phyloP scores from a whole-genome alignment of 2,329 filamentous ascomycete genomes.

The Leptodontidium sp. region DNA sequence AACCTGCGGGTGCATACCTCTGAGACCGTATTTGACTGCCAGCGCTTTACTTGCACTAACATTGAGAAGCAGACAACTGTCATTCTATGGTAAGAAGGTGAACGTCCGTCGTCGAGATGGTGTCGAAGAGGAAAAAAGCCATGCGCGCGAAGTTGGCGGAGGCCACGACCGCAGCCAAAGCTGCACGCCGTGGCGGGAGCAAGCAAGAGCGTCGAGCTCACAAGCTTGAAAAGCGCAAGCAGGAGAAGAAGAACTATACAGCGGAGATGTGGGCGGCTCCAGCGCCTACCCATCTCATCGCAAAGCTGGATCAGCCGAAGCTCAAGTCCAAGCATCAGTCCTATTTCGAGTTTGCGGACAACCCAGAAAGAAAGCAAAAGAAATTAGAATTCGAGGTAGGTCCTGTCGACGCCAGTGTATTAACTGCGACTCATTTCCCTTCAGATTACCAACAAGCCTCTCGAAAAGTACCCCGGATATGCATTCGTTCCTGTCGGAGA shows the following conservation, averaged over 20 bases:
- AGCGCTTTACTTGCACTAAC: conserved; percentile 37
- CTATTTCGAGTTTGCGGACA: conserved; percentile 71
- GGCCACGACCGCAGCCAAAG: conserved; percentile 18
- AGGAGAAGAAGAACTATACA: conserved; percentile 41
- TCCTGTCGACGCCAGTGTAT: conserved; percentile 11
- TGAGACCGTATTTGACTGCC: conserved; percentile 30
- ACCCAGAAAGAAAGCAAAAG: conserved; percentile 66
- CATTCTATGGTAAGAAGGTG: conserved; percentile 19
- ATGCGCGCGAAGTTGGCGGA: conserved; percentile 16
- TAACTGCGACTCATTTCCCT: conserved; percentile 28
- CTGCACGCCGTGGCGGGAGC: conserved; percentile 13
- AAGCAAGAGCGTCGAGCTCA: conserved; percentile 40
- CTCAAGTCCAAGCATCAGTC: conserved; percentile 62
- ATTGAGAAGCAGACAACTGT: conserved; percentile 26
- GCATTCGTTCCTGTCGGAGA: conserved; percentile 70
- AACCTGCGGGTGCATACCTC: conserved; percentile 28
- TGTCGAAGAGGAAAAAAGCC: conserved; percentile 37
- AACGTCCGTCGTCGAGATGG: conserved; percentile 22
- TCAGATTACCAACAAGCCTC: conserved; percentile 61
- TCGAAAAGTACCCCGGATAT: conserved; percentile 62
- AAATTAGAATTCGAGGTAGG: conserved; percentile 69
- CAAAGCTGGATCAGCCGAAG: conserved; percentile 45
- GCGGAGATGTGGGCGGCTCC: conserved; percentile 43
- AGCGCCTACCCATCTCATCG: conserved; percentile 44
- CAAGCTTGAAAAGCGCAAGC: conserved; percentile 42